These are phyloP conservation scores for Oenanthe javanica DNA, from an alignment of 140 eudicot species.

Conservation along the genomic window DNA sequence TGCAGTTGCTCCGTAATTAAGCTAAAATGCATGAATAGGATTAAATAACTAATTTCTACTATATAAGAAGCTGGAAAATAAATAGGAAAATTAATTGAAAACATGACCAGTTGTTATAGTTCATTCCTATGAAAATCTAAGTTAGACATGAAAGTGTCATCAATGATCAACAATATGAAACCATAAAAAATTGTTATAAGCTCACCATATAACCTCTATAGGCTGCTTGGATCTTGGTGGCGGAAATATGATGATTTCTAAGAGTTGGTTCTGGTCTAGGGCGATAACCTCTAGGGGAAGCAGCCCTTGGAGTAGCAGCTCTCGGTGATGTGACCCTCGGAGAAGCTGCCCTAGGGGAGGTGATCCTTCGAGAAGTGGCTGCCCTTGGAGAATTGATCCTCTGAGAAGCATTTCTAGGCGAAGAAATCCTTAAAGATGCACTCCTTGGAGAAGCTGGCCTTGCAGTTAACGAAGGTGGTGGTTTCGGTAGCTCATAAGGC, in stretches of 20 bases:
- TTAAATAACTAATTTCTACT: background rate
- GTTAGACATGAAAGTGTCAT: background rate
- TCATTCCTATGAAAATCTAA: background rate
- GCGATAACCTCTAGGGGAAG: slow-evolving; percentile 16
- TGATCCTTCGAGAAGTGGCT: slow-evolving; percentile 21
- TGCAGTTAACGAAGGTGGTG: slow-evolving; percentile 26
- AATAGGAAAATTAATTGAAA: background rate
- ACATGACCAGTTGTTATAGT: background rate
- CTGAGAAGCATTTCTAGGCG: slow-evolving; percentile 24
- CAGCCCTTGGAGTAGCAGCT: slow-evolving; percentile 30
- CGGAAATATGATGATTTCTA: slow-evolving; percentile 55
- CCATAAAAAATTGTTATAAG: background rate
- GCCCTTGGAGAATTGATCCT: slow-evolving; percentile 32
- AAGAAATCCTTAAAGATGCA: slow-evolving; percentile 27
- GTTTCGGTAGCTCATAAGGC: slow-evolving; percentile 35
- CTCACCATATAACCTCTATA: slow-evolving; percentile 88
- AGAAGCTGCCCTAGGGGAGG: slow-evolving; percentile 36
- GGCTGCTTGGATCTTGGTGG: slow-evolving; percentile 78
- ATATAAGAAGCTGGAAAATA: background rate
- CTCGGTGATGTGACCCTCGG: slow-evolving; percentile 30
- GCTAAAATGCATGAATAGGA: background rate
- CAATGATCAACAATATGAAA: background rate
- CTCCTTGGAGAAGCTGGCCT: slow-evolving; percentile 36
- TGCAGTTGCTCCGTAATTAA: background rate
- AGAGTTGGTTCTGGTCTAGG: slow-evolving; percentile 72